A percentile compares a stretch with the other conserved stretches of the same genome.
Conservation (phyloP, 345 rosid species). For the Dimocarpus longan region DNA sequence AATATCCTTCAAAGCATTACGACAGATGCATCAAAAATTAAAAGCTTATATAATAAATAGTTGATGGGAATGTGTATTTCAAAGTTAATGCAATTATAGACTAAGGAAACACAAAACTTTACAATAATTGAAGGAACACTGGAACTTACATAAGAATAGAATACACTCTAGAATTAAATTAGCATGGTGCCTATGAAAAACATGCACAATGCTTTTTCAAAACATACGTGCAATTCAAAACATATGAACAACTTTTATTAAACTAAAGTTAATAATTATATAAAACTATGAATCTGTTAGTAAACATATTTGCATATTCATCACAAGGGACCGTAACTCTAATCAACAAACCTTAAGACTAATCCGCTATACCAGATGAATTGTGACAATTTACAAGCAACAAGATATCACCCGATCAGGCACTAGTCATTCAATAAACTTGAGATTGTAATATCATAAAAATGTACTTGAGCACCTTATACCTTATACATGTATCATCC, state of each 20-base stretch:
- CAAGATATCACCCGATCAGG: background rate
- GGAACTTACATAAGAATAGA: background rate
- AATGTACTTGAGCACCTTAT: background rate
- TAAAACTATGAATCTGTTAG: background rate
- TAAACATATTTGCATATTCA: background rate
- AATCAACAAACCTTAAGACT: background rate
- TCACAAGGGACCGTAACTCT: background rate
- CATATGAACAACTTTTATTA: background rate
- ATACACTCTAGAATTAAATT: background rate
- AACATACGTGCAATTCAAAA: background rate
- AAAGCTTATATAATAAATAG: conserved; percentile 17
- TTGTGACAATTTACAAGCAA: conserved; percentile 5
- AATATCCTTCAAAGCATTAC: conserved; percentile 53
- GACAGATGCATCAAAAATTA: conserved; percentile 14
- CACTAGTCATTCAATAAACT: background rate
- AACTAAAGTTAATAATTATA: background rate
- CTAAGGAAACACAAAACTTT: background rate
- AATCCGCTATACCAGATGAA: background rate
- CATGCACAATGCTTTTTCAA: background rate
- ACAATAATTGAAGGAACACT: conserved; percentile 9
- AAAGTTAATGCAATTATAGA: background rate
- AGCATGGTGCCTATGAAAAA: conserved; percentile 1
- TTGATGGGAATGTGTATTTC: background rate
- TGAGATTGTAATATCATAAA: background rate
- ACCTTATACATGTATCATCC: background rate